Evolutionary conservation across 1,284 basidiomycete genomes (phyloP).

Genomic region (Trichosporon sp.): DNA sequence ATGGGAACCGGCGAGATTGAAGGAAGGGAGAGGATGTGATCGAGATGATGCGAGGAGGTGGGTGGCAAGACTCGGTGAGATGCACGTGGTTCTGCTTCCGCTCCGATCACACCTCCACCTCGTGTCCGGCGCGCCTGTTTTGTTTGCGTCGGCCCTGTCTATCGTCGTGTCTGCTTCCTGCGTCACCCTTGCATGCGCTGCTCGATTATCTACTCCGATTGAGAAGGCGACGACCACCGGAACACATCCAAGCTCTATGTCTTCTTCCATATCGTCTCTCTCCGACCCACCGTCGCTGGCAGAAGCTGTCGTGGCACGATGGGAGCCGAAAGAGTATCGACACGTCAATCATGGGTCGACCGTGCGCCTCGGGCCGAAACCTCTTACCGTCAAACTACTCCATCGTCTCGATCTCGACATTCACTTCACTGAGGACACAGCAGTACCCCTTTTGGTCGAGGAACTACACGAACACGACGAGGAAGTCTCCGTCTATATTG

Average conservation of each 20-base stretch:
- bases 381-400: neutral
- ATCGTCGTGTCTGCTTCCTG: too few species aligned
- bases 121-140: too few species aligned
- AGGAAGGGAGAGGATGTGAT: neutral
- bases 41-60: neutral
- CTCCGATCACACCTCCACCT: too few species aligned
- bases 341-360: neutral
- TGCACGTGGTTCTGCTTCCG: too few species aligned
- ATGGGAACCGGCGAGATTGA: too few species aligned
- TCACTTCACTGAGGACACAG: neutral
- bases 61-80: neutral
- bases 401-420: constrained; percentile 4
- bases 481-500: neutral
- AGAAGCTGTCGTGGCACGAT: neutral
- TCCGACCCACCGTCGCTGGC: neutral
- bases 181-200: too few species aligned
- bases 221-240: too few species aligned
- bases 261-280: neutral
- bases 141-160: too few species aligned
- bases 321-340: neutral
- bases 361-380: neutral
- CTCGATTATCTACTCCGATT: too few species aligned
- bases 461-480: neutral
- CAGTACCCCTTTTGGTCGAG: neutral
- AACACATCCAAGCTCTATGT: too few species aligned